Base-by-base conservation (phyloP, 2,329 filamentous ascomycete species). In the Zarea fungicola region DNA sequence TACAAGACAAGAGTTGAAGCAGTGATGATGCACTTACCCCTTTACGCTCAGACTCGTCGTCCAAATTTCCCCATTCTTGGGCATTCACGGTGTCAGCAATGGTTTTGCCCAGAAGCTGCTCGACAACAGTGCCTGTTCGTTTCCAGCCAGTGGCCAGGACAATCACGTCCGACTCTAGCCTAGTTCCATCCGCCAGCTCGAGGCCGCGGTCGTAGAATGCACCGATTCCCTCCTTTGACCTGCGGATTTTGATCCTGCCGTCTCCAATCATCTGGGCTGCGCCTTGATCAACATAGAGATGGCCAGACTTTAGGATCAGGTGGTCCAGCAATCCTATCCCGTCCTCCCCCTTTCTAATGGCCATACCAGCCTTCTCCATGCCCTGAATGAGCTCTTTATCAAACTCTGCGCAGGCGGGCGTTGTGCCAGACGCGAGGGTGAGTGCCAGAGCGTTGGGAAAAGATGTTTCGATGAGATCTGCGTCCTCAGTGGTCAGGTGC, bases 341-440 rank as follows among this genome's bases (percentile, higher is more conserved):
- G 46, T 69, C 66, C 25, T 61, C 56, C 7, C 65, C 65, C 26
- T 59, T 62, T 32, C 67, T 62, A 5, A 69, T 35, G n/a, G 55
- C 59, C 22, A 79, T 73, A 0, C 81, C 81, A 0, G 70, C 78
- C 37, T 65, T 70, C 32, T 63, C 59, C 4, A 80, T 60, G 0
- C 72, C 74, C 0, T 72, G 65, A 4, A 77, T 58, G 6, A 66
- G 64, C 4, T 65, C 63, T 41, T 65, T 66, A 45, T 78, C 73
- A 14, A 62, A 60, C 2, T 63, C 62, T 8, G 62, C 59, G 49
- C 73, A 71, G n/a, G 60, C 57, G 21, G 66, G 60, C 3, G 74
- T 76, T 29, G 65, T 58, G 25, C 65, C 63, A 13, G 72, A 62
- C 47, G 67, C 65, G 16, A 78, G 59, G 0, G 69, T 69, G 23